phyloP scores from a whole-genome alignment of 768 basidiomycete species.

The Nevesoporus exiguus region DNA sequence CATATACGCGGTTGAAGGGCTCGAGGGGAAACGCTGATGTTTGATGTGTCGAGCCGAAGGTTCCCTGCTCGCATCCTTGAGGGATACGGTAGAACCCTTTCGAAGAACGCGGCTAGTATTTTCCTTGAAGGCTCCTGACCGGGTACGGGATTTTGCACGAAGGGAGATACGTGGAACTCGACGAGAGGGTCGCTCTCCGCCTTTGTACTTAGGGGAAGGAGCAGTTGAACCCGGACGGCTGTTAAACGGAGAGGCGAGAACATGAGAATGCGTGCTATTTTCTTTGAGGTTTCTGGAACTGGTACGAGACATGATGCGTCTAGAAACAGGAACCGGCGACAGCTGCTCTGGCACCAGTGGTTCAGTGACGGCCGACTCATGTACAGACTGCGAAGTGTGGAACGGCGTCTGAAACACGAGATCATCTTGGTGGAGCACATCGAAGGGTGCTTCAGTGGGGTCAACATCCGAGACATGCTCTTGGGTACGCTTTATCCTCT shows the following conservation, averaged over 20 bases:
- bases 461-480: constrained; percentile 8
- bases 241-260: constrained; percentile 45
- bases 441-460: not conserved
- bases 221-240: constrained; percentile 42
- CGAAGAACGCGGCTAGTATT: constrained; percentile 13
- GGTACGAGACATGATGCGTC: constrained; percentile 36
- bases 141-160: constrained; percentile 38
- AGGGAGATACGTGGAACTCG: constrained; percentile 18
- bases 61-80: constrained; percentile 14
- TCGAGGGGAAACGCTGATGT: constrained; percentile 20
- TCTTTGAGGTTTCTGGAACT: constrained; percentile 42
- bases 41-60: constrained; percentile 10
- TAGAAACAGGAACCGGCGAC: constrained; percentile 41
- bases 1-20: constrained; percentile 29
- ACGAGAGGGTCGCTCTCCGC: constrained; percentile 7
- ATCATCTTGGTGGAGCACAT: constrained; percentile 10
- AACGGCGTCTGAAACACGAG: constrained; percentile 30
- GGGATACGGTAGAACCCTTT: constrained; percentile 16
- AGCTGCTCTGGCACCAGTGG: constrained; percentile 32
- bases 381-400: constrained; percentile 18
- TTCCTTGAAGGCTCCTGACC: constrained; percentile 31
- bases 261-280: constrained; percentile 26
- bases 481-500: constrained; percentile 32
- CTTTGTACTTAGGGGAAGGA: constrained; percentile 34
- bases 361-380: constrained; percentile 23